phyloP scores from a whole-genome alignment of 257 asterid genomes.

The Gentiana dahurica region DNA sequence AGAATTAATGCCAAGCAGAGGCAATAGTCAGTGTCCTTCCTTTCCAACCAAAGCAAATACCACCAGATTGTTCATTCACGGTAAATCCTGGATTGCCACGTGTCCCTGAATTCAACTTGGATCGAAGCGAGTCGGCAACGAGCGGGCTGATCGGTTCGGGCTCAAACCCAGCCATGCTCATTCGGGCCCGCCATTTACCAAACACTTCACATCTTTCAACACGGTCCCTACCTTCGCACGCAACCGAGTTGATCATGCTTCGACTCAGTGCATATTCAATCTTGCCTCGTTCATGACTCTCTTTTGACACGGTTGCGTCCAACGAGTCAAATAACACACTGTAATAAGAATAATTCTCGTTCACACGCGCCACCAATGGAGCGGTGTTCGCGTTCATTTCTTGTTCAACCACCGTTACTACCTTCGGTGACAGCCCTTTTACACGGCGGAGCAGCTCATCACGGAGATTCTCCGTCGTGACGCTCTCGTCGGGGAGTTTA shows the following conservation, averaged over 20 bases:
- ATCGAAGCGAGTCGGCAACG: conserved; percentile 44
- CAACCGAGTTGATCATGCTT: conserved; percentile 64
- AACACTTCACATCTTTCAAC: conserved; percentile 78
- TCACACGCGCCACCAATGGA: conserved; percentile 54
- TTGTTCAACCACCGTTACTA: conserved; percentile 74
- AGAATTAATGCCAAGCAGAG: conserved; percentile 72
- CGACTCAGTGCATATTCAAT: conserved; percentile 79
- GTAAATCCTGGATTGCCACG: conserved; percentile 87
- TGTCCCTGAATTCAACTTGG: conserved; percentile 47
- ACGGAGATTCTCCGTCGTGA: conserved; percentile 57
- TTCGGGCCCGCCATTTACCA: conserved; percentile 89
- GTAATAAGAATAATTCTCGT: conserved; percentile 49
- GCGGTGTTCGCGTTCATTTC: conserved; percentile 74
- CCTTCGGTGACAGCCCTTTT: conserved; percentile 47
- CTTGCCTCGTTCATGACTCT: conserved; percentile 33
- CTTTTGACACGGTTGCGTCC: conserved; percentile 42
- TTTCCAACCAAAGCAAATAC: conserved; percentile 79
- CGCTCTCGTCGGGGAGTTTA: conserved; percentile 82
- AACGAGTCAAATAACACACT: conserved; percentile 62
- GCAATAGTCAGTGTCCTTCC: conserved; percentile 80
- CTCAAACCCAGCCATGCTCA: conserved; percentile 75
- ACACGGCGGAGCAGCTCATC: conserved; percentile 80
- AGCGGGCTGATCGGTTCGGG: conserved; percentile 36
- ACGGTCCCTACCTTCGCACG: conserved; percentile 89
- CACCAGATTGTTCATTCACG: conserved; percentile 57